Conservation (phyloP, 768 basidiomycete genomes). For the Mycena rosella region DNA sequence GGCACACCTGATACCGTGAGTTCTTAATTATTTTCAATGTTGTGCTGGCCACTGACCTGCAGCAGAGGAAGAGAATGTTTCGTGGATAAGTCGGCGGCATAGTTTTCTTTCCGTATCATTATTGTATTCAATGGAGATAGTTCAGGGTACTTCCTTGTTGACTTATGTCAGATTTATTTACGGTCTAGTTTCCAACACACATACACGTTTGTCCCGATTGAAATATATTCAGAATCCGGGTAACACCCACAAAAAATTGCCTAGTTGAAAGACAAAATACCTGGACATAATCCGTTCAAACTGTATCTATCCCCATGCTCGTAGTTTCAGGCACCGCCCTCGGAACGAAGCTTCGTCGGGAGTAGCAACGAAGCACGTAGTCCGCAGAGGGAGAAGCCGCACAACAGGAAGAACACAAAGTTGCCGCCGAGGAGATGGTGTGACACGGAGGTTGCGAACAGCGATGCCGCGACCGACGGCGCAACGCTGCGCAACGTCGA, state of each 20-base stretch:
- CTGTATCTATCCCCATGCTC: neutral
- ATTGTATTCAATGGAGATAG: neutral
- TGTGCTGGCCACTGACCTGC: neutral
- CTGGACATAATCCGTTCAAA: neutral
- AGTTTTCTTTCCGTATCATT: neutral
- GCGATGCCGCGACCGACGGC: conserved; percentile 39
- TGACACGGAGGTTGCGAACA: conserved; percentile 44
- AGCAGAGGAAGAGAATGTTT: conserved; percentile 26
- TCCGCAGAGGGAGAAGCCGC: conserved; percentile 15
- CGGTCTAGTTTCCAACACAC: too few relatives aligned
- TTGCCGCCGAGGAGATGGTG: conserved; percentile 42
- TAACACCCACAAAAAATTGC: neutral
- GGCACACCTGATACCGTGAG: conserved; percentile 16
- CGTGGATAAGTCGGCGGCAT: neutral
- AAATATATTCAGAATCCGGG: too few relatives aligned
- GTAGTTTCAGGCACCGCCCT: neutral
- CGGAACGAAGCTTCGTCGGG: conserved; percentile 17
- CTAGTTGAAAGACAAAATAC: neutral
- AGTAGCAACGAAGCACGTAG: conserved; percentile 18
- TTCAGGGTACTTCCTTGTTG: too few relatives aligned
- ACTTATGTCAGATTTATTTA: too few relatives aligned
- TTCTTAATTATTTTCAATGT: neutral
- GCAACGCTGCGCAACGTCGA: conserved; percentile 40
- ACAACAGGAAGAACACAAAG: conserved; percentile 38
- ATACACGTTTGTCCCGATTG: too few relatives aligned